phyloP scores from a whole-genome alignment of 352 stramenopile genomes.

The Globisporangium perplexum region DNA sequence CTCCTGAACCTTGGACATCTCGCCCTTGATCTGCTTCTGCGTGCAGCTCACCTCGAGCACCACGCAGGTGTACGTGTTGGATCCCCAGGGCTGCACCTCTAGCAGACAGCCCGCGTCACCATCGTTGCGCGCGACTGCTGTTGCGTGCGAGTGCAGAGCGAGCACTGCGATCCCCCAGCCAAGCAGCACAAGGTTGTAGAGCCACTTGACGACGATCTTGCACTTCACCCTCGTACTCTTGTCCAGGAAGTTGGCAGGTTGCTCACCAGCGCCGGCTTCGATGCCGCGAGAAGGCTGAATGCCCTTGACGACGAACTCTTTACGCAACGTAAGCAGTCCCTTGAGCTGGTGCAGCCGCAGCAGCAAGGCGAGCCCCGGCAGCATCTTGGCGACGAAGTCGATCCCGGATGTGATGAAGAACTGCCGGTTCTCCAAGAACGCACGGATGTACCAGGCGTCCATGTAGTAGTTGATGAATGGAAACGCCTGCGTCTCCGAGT shows the following conservation, averaged over 20 bases:
- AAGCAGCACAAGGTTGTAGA: conserved; percentile 12
- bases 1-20: not conserved
- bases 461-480: conserved; percentile 10
- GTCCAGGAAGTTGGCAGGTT: not conserved
- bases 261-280: not conserved
- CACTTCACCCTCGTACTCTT: not conserved
- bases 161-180: conserved; percentile 9
- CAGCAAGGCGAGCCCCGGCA: conserved; percentile 5
- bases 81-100: conserved; percentile 13
- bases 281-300: not conserved
- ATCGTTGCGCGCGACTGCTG: conserved; percentile 7
- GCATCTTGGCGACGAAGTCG: conserved; percentile 10
- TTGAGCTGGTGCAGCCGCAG: conserved; percentile 9
- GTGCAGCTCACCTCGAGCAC: conserved; percentile 10
- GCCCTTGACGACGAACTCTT: conserved; percentile 4
- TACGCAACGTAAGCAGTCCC: conserved; percentile 2
- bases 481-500: conserved; percentile 2
- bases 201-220: not conserved
- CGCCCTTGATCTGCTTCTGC: not conserved
- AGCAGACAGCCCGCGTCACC: conserved; percentile 10
- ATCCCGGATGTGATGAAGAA: conserved; percentile 6
- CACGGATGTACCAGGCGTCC: conserved; percentile 8
- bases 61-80: conserved; percentile 11
- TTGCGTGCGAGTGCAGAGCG: conserved; percentile 11
- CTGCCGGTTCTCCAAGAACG: conserved; percentile 6